Evolutionary conservation across 2,329 filamentous ascomycete genomes (phyloP), one percentile per base, ranked within the genome.

Genomic region (Arthrobotrys megalospora): DNA sequence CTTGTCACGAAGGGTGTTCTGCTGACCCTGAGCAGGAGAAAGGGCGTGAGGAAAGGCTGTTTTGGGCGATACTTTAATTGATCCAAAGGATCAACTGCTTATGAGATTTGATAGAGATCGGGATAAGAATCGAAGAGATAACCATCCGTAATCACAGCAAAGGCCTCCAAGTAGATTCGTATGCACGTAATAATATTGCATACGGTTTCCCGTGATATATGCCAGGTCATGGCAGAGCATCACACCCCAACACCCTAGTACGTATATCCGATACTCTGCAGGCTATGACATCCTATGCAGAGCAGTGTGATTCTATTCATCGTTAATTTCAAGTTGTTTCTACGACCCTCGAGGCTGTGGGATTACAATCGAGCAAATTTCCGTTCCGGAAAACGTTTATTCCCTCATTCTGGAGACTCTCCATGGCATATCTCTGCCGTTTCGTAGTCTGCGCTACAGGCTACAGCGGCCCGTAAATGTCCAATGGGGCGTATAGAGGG

Each of bases 1-100:
- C 60, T 63, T 72, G 67, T 78, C 75, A 78, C 75, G 75, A 72
- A 70, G 52, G 16, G 11, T 72, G 75, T 58, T 78, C 75, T 78
- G 75, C 67, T 78, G 75, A 78, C 75, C 67, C 75, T 58, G 53
- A 58, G 60, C 34, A 28, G 36, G 36, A 60, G 55, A 8, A 60
- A n/a, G 19, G 11, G 36, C 55, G 36, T 36, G 55, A 60, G 36
- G 55, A 12, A n/a, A 21, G 32, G 12, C 52, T n/a, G 52, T 14
- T 60, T 60, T 60, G 5, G 36, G 55, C 55, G 55, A 60, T 43
- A 60, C 55, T 38, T 38, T 21, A n/a, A 43, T 24, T 36, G 32
- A 58, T 14, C 32, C 52, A 60, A 60, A 41, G 55, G 55, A 60
- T 43, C 19, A n/a, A n/a, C 34, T 38, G 34, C 32, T 12, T 10